phyloP scores from a whole-genome alignment of 1,284 basidiomycete species.

The Laetiporus sulphureus region DNA sequence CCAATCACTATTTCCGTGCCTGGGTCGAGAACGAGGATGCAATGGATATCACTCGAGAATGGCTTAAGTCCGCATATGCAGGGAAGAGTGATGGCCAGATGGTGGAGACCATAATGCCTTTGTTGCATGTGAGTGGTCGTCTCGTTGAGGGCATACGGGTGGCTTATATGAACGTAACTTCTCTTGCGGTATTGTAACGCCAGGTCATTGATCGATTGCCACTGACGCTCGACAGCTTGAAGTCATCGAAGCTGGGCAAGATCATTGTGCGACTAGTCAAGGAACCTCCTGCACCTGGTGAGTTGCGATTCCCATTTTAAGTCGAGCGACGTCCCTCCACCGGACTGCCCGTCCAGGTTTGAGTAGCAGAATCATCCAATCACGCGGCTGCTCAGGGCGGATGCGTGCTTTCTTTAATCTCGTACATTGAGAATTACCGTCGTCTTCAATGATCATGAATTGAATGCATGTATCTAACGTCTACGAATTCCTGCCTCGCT shows the following conservation, averaged over 20 bases:
- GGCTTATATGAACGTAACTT: constrained; percentile 1
- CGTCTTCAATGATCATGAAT: no score
- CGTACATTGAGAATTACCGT: no score
- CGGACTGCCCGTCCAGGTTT: no score
- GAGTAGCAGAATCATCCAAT: no score
- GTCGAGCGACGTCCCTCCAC: no score
- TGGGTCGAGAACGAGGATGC: constrained; percentile 69
- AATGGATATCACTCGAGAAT: constrained; percentile 70
- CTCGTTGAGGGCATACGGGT: background rate
- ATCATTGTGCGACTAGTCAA: constrained; percentile 67
- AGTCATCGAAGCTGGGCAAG: constrained; percentile 69
- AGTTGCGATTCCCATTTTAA: constrained; percentile 28
- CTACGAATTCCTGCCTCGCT: constrained; percentile 20
- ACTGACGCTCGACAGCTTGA: constrained; percentile 59
- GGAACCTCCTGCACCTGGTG: constrained; percentile 62
- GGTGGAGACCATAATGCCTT: constrained; percentile 73
- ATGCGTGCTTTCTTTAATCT: no score
- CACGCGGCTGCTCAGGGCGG: no score
- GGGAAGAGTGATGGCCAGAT: constrained; percentile 49
- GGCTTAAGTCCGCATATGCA: constrained; percentile 61
- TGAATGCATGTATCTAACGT: constrained; percentile 72
- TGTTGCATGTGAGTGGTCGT: constrained; percentile 61
- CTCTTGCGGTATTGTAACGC: background rate
- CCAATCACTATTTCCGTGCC: constrained; percentile 77
- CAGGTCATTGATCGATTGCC: constrained; percentile 80